These are phyloP conservation scores for Diplodia mutila DNA, from an alignment of 2,329 filamentous ascomycete species.

Conservation along the genomic window DNA sequence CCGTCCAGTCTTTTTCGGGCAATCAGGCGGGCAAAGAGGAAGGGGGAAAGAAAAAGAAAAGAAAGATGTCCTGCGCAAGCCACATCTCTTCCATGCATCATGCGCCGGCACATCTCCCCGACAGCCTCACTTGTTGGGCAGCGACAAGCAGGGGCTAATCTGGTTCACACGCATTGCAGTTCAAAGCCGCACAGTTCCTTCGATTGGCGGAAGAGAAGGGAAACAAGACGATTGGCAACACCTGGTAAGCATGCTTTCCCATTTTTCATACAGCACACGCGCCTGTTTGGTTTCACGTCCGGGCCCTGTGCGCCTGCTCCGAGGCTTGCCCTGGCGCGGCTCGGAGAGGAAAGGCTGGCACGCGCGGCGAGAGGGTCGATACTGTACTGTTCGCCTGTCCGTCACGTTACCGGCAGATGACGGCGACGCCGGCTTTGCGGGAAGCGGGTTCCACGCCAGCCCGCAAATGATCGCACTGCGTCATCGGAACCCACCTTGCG, in stretches of 20 bases:
- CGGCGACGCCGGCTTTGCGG: background rate
- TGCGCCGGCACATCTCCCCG: slow-evolving; percentile 12
- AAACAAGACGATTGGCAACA: slow-evolving; percentile 88
- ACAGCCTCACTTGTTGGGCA: slow-evolving; percentile 49
- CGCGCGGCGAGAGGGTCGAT: too few species aligned
- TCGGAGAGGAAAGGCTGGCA: too few species aligned
- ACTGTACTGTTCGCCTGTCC: background rate
- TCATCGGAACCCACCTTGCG: slow-evolving; percentile 14
- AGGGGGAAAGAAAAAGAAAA: slow-evolving; percentile 1
- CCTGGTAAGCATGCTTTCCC: slow-evolving; percentile 71
- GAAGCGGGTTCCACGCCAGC: slow-evolving; percentile 8
- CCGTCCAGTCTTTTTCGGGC: slow-evolving; percentile 4
- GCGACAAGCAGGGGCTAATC: slow-evolving; percentile 31
- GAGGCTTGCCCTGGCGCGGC: background rate
- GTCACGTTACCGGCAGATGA: slow-evolving; percentile 21
- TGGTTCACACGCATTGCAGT: slow-evolving; percentile 57
- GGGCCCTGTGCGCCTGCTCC: background rate
- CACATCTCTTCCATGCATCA: slow-evolving; percentile 4
- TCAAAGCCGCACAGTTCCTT: slow-evolving; percentile 84
- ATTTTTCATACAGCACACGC: slow-evolving; percentile 7
- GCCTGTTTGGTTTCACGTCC: slow-evolving; percentile 27
- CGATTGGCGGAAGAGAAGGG: slow-evolving; percentile 87
- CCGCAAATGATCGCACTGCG: slow-evolving; percentile 9
- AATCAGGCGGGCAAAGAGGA: background rate
- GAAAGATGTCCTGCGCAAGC: slow-evolving; percentile 18